A percentile compares a stretch with the other conserved stretches of the same genome.
These are phyloP conservation scores for Phoma sp. DNA, from an alignment of 2,329 filamentous ascomycete genomes.

Conservation along the genomic window DNA sequence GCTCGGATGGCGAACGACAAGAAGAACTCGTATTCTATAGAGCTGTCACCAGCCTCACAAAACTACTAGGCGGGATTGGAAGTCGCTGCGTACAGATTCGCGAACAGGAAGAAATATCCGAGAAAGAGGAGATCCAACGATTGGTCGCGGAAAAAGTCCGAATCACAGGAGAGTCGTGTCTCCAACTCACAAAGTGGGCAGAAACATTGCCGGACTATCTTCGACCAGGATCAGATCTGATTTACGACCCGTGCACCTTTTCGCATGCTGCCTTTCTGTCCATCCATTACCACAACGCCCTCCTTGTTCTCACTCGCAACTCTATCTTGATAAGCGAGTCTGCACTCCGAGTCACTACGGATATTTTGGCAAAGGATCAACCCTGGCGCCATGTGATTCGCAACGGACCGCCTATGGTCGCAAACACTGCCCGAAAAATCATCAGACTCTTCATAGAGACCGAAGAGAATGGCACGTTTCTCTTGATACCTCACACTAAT, in stretches of 20 bases:
- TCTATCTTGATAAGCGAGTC: not conserved
- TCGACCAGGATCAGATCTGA: not conserved
- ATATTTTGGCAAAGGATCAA: not conserved
- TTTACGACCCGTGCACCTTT: not conserved
- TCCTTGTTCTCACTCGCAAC: not conserved
- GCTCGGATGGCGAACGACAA: not conserved
- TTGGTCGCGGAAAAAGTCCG: not conserved
- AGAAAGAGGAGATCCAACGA: not conserved
- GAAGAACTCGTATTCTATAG: not conserved
- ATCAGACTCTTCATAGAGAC: not conserved
- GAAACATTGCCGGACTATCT: not conserved
- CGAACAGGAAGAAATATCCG: not conserved
- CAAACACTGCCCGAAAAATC: not conserved
- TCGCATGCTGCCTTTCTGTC: not conserved
- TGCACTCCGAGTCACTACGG: not conserved
- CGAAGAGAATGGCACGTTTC: not conserved
- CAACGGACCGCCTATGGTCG: not conserved
- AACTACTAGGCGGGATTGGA: not conserved
- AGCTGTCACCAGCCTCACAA: not conserved
- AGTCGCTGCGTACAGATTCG: not conserved
- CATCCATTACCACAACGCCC: not conserved
- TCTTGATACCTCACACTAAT: not conserved
- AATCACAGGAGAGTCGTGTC: not conserved
- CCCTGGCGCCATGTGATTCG: not conserved
- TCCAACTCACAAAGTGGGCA: not conserved